A percentile compares a stretch with the other conserved stretches of the same genome.
Evolutionary conservation across 2,329 filamentous ascomycete species (phyloP).

Genomic region (Pseudogymnoascus sp.): DNA sequence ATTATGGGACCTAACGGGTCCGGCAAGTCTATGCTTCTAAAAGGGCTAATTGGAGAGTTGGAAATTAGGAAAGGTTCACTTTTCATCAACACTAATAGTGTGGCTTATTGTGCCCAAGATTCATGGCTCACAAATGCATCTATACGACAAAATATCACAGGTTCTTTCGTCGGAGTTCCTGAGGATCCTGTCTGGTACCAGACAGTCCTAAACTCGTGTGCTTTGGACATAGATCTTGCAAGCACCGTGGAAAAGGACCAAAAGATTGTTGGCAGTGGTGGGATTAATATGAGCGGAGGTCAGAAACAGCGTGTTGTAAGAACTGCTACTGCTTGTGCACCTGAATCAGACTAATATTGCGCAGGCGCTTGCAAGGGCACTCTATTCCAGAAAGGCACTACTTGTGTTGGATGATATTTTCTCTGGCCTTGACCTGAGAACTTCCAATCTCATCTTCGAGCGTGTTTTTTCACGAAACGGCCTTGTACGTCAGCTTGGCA

Average conservation of each 20-base stretch:
- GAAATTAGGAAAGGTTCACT: constrained; percentile 15
- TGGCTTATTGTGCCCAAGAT: constrained; percentile 19
- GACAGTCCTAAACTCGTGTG: constrained; percentile 17
- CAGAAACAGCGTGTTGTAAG: constrained; percentile 14
- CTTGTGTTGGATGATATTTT: constrained; percentile 25
- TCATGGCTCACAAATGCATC: constrained; percentile 18
- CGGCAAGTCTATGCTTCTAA: constrained; percentile 21
- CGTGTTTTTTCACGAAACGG: constrained; percentile 17
- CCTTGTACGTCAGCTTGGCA: constrained; percentile 22
- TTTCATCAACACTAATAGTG: not conserved
- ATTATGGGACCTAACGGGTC: constrained; percentile 22
- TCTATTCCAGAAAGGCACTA: constrained; percentile 18
- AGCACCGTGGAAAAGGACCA: constrained; percentile 22
- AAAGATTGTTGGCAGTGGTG: constrained; percentile 23
- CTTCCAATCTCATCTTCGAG: constrained; percentile 17
- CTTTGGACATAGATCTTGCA: constrained; percentile 16
- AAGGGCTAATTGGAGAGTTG: constrained; percentile 20
- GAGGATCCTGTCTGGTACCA: constrained; percentile 17
- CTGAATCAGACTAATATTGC: not conserved
- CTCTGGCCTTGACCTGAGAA: constrained; percentile 23
- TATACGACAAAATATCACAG: constrained; percentile 18
- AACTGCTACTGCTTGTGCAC: not conserved
- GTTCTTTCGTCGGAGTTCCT: constrained; percentile 12
- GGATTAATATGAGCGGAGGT: constrained; percentile 26
- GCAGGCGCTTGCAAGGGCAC: constrained; percentile 26